These are phyloP conservation scores for Amphirosellinia nigrospora DNA, from an alignment of 495 filamentous ascomycete genomes.

Conservation along the genomic window DNA sequence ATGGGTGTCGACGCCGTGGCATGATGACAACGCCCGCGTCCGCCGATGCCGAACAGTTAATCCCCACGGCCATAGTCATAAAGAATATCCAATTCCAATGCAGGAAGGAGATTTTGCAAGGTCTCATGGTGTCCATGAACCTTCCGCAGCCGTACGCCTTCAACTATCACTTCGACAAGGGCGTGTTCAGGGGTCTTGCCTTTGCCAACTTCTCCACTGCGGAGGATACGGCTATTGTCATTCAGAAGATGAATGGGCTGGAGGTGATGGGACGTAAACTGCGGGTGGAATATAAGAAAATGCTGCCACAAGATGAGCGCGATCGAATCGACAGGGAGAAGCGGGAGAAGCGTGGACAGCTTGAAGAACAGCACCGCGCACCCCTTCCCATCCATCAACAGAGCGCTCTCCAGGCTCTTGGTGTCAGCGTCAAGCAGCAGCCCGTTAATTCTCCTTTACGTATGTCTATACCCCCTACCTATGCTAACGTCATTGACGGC, in stretches of 20 bases:
- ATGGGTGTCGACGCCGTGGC: constrained; percentile 37
- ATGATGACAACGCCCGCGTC: constrained; percentile 57
- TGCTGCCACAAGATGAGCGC: constrained; percentile 91
- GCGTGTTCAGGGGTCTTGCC: constrained; percentile 92
- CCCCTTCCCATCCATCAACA: constrained; percentile 75
- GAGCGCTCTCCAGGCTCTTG: constrained; percentile 81
- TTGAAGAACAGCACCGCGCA: constrained; percentile 91
- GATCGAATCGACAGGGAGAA: constrained; percentile 98
- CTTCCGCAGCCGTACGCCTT: constrained; percentile 96
- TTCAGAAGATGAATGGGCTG: constrained; percentile 89
- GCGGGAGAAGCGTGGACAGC: constrained; percentile 91
- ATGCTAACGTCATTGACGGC: constrained; percentile 10
- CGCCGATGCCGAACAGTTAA: constrained; percentile 69
- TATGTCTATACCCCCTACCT: constrained; percentile 22
- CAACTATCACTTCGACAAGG: constrained; percentile 99
- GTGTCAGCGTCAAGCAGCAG: constrained; percentile 60
- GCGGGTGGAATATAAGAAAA: constrained; percentile 98
- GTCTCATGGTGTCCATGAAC: constrained; percentile 88
- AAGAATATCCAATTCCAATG: constrained; percentile 99
- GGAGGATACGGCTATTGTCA: constrained; percentile 89
- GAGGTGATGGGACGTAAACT: constrained; percentile 94
- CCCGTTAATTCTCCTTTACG: constrained; percentile 46
- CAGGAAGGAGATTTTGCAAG: constrained; percentile 92
- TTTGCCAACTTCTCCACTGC: constrained; percentile 98
- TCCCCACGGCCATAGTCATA: constrained; percentile 98